A percentile compares a stretch with the other conserved stretches of the same genome.
These are phyloP conservation scores for Penicillium arizonense DNA, from an alignment of 495 filamentous ascomycete genomes.

Conservation along the genomic window DNA sequence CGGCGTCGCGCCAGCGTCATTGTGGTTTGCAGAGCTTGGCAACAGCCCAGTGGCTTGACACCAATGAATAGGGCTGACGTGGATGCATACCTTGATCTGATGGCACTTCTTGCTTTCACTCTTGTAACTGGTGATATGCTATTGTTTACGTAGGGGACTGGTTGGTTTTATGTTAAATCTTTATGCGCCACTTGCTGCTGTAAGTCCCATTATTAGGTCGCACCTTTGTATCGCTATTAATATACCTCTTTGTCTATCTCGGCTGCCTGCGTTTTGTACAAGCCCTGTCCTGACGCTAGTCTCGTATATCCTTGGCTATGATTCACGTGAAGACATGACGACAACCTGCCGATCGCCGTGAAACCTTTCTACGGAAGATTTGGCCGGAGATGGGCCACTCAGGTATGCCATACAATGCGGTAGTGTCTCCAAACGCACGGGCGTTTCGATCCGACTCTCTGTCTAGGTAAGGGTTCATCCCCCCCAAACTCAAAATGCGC, in stretches of 20 bases:
- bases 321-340: background rate
- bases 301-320: background rate
- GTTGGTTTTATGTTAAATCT: too few relatives aligned
- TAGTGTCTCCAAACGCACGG: too few relatives aligned
- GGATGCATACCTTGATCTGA: background rate
- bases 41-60: background rate
- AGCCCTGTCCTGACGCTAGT: background rate
- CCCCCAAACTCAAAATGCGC: too few relatives aligned
- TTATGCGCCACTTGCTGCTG: too few relatives aligned
- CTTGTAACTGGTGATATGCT: background rate
- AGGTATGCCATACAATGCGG: too few relatives aligned
- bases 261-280: background rate
- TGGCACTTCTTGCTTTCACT: background rate
- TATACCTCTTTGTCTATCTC: background rate
- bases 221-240: background rate
- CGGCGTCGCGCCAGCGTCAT: slow-evolving; percentile 26
- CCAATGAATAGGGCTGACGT: slow-evolving; percentile 14
- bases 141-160: too few relatives aligned
- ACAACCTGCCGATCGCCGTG: background rate
- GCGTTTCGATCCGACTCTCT: too few relatives aligned
- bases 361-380: background rate
- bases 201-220: too few relatives aligned
- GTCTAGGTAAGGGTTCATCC: too few relatives aligned
- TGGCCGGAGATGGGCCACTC: too few relatives aligned
- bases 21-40: slow-evolving; percentile 7